Conservation (phyloP, 2,329 filamentous ascomycete species). For the Pseudogymnoascus sp. region DNA sequence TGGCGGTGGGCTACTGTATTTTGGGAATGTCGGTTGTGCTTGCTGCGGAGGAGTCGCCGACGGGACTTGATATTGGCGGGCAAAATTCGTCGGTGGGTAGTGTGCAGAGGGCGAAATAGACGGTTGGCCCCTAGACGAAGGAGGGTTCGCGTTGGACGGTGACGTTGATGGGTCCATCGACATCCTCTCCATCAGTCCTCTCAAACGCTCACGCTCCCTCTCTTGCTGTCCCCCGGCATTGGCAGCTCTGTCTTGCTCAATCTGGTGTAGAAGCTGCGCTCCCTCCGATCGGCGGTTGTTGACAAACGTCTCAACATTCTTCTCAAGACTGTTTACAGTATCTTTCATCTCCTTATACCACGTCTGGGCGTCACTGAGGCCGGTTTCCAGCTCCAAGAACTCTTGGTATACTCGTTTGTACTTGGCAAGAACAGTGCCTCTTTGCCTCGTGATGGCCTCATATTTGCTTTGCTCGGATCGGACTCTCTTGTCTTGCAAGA, state of each 20-base stretch:
- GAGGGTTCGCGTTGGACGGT: conserved; percentile 35
- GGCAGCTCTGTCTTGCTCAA: conserved; percentile 38
- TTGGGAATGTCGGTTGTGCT: conserved; percentile 38
- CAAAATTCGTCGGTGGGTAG: conserved; percentile 49
- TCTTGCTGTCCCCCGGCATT: conserved; percentile 46
- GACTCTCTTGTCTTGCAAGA: conserved; percentile 91
- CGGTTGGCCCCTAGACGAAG: conserved; percentile 29
- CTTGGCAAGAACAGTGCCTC: conserved; percentile 71
- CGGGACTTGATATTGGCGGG: conserved; percentile 54
- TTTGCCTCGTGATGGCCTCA: conserved; percentile 77
- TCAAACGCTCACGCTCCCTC: conserved; percentile 76
- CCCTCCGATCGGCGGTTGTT: conserved; percentile 90
- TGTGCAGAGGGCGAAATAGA: conserved; percentile 33
- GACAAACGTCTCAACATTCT: conserved; percentile 96
- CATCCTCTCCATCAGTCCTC: conserved; percentile 91
- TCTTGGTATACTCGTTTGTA: conserved; percentile 91
- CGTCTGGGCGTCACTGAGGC: conserved; percentile 77
- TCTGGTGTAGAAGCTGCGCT: conserved; percentile 78
- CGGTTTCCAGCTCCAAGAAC: conserved; percentile 82
- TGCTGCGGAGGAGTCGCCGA: conserved; percentile 44
- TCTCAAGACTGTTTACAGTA: conserved; percentile 81
- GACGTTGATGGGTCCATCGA: conserved; percentile 63
- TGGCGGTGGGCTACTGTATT: conserved; percentile 38
- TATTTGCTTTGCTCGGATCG: conserved; percentile 93
- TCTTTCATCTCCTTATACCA: conserved; percentile 97